A percentile compares a stretch with the other conserved stretches of the same genome.
phyloP scores from a whole-genome alignment of 352 stramenopile species.

The Pythium phragmitis region DNA sequence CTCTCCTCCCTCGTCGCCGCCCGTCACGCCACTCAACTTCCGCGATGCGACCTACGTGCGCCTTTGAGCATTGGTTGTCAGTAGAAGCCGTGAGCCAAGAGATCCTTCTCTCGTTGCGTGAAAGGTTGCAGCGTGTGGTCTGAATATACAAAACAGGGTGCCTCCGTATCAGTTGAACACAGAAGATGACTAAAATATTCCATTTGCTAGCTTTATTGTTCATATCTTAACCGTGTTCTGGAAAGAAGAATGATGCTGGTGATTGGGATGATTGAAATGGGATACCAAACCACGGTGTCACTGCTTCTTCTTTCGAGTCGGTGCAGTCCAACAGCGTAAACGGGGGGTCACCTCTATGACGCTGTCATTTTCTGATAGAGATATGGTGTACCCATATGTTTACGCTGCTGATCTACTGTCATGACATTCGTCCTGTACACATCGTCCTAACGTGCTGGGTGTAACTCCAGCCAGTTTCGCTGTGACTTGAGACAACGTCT shows the following conservation, averaged over 20 bases:
- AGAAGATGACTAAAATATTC: too few species aligned
- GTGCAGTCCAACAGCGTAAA: neutral
- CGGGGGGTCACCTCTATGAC: constrained; percentile 20
- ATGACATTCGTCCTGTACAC: constrained; percentile 9
- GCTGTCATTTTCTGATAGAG: neutral
- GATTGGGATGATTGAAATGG: neutral
- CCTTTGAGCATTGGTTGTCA: neutral
- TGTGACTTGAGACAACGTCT: constrained; percentile 15
- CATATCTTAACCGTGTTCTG: neutral
- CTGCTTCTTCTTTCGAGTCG: constrained; percentile 19
- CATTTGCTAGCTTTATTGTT: too few species aligned
- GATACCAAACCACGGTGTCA: constrained; percentile 12
- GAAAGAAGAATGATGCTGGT: neutral
- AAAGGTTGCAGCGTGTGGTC: neutral
- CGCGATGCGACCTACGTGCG: constrained; percentile 3
- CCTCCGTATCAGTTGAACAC: too few species aligned
- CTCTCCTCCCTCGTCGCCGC: neutral
- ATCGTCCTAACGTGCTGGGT: constrained; percentile 22
- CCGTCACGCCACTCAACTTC: constrained; percentile 9
- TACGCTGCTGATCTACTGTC: neutral
- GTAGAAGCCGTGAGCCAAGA: neutral
- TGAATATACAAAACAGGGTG: neutral
- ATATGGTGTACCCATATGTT: neutral
- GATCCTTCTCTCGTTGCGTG: neutral
- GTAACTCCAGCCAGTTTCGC: constrained; percentile 17